These are phyloP conservation scores for Elsinoe necatrix DNA, from an alignment of 2,329 filamentous ascomycete species.

Conservation along the genomic window DNA sequence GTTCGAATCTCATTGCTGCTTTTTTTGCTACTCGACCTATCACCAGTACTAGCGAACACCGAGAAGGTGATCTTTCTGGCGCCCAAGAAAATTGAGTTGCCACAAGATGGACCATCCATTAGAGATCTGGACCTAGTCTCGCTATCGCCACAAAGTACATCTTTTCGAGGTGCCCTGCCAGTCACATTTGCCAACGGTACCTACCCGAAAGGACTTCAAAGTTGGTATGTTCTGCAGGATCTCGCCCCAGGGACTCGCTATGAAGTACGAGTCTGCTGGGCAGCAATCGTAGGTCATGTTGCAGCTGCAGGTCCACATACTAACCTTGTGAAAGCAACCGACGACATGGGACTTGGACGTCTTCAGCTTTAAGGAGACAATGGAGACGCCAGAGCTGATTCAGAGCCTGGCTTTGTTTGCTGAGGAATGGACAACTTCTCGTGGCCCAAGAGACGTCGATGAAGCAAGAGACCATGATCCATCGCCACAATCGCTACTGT, in stretches of 20 bases:
- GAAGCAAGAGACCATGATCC: neutral
- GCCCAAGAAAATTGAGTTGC: conserved; percentile 50
- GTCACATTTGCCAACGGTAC: conserved; percentile 57
- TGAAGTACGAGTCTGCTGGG: conserved; percentile 88
- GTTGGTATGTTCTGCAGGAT: conserved; percentile 70
- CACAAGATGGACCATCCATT: conserved; percentile 48
- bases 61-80: conserved; percentile 87
- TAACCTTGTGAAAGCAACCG: conserved; percentile 4
- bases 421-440: neutral
- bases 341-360: neutral
- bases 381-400: conserved; percentile 10
- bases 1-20: conserved; percentile 1
- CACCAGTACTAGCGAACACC: conserved; percentile 56
- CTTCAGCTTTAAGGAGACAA: conserved; percentile 8
- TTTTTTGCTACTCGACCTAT: conserved; percentile 8
- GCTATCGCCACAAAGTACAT: conserved; percentile 51
- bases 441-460: neutral
- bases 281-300: conserved; percentile 64
- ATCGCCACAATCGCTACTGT: conserved; percentile 35
- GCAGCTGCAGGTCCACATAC: neutral
- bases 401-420: conserved; percentile 8
- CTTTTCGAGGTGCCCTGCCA: conserved; percentile 55
- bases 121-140: conserved; percentile 54
- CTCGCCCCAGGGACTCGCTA: conserved; percentile 69
- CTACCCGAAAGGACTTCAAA: conserved; percentile 50